A percentile compares a stretch with the other conserved stretches of the same genome.
Conservation (phyloP, 805 yeast genomes). For the Cyberlindnera galapagoensis region DNA sequence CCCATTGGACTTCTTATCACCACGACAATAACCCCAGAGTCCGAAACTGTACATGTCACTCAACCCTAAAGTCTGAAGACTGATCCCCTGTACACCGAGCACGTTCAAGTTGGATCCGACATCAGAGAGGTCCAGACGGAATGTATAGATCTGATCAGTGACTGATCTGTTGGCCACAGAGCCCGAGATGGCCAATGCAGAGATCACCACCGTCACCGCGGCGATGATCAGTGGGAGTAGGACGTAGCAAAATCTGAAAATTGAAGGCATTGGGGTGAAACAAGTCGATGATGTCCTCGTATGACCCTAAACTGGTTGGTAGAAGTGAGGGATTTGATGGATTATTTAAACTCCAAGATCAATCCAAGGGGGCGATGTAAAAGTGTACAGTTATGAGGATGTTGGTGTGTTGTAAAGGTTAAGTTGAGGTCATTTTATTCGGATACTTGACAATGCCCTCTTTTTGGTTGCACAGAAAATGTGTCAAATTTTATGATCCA, state of each 20-base stretch:
- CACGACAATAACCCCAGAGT: conserved; percentile 60
- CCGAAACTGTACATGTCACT: conserved; percentile 48
- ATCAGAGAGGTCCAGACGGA: conserved; percentile 38
- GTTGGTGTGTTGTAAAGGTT: too few species aligned
- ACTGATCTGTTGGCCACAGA: conserved; percentile 36
- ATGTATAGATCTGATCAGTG: conserved; percentile 38
- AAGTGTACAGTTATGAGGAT: too few species aligned
- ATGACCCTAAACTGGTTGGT: too few species aligned
- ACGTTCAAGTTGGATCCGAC: conserved; percentile 8
- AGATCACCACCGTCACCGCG: conserved; percentile 39
- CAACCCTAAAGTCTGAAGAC: conserved; percentile 28
- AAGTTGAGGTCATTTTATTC: too few species aligned
- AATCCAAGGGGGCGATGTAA: too few species aligned
- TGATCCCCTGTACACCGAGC: conserved; percentile 7
- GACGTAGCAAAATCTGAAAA: conserved; percentile 22
- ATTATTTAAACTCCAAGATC: too few species aligned
- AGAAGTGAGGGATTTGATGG: too few species aligned
- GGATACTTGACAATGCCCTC: too few species aligned
- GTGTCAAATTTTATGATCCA: too few species aligned
- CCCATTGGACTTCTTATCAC: conserved; percentile 18
- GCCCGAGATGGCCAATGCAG: conserved; percentile 47
- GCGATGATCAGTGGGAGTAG: conserved; percentile 27
- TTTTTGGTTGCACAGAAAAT: too few species aligned
- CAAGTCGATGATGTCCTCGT: too few species aligned
- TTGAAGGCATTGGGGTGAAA: conserved; percentile 18